A percentile compares a stretch with the other conserved stretches of the same genome.
Evolutionary conservation across 495 filamentous ascomycete species (phyloP).

Genomic region (Penicillium cinerascens): DNA sequence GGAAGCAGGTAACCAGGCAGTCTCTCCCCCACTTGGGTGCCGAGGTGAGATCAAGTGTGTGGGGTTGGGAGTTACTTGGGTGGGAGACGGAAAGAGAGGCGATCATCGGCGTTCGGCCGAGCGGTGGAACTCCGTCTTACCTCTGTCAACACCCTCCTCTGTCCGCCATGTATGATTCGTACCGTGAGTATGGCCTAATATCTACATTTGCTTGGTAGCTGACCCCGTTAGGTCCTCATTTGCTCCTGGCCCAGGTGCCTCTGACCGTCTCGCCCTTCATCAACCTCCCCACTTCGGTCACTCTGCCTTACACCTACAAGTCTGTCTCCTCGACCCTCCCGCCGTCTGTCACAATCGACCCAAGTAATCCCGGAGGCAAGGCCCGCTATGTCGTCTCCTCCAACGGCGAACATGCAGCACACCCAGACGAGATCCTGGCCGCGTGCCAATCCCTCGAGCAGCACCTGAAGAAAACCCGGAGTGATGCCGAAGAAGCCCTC

Average conservation of each 20-base stretch:
- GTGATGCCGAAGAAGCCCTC: constrained; percentile 62
- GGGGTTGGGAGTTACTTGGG: too few relatives aligned
- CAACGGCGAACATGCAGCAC: constrained; percentile 69
- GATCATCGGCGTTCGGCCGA: background rate
- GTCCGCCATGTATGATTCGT: constrained; percentile 42
- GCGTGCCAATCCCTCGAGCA: constrained; percentile 72
- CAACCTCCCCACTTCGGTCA: constrained; percentile 82
- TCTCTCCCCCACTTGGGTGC: too few relatives aligned
- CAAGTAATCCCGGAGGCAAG: constrained; percentile 38
- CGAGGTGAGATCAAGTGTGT: too few relatives aligned
- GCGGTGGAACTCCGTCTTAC: background rate
- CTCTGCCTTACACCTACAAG: constrained; percentile 94
- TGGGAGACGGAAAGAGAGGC: background rate
- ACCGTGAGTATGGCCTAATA: constrained; percentile 27
- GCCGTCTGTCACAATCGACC: constrained; percentile 62
- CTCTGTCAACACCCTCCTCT: background rate
- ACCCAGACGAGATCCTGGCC: constrained; percentile 76
- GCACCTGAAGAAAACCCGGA: constrained; percentile 63
- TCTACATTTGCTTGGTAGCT: constrained; percentile 13
- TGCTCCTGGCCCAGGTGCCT: constrained; percentile 85
- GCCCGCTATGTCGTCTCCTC: constrained; percentile 70
- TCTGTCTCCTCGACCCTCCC: constrained; percentile 81
- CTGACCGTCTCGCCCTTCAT: constrained; percentile 94
- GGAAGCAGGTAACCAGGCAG: too few relatives aligned
- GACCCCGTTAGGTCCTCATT: constrained; percentile 62